Evolutionary conservation across 1,284 basidiomycete genomes (phyloP), one percentile per base, ranked within the genome.

Genomic region (Cutaneotrichosporon cavernicola): DNA sequence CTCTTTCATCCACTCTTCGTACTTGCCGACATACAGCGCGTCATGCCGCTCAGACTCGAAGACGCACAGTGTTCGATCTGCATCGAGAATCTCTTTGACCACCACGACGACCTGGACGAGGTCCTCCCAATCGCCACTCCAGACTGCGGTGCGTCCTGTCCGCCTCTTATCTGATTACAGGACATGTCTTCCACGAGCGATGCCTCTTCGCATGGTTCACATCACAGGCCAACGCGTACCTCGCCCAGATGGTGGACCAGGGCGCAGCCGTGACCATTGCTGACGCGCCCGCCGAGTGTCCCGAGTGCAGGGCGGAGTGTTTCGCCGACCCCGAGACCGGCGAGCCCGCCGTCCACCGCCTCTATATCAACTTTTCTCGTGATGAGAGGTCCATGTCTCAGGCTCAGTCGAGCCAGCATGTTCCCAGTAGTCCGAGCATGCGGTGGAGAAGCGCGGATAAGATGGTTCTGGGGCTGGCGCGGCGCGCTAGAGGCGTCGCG

Each of bases 121-220:
- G 56, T 71, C 4, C 52, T 71, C 2, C 71, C 72, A 1, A 71
- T 75, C 10, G 73, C 71, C 2, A 69, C 77, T 8, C 70, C 73
- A 4, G 73, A 76, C 51, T 79, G 77, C 56, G 77, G 77, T 79
- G 60, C 67, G 76, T 8, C 10, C 49, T 16, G 13, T n/a, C 31
- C 4, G 3, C 49, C 11, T n/a, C 49, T 30, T 5, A 13, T 49
- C 64, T 60, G 10, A 66, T 56, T 13, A 36, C 62, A 79, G 77
- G 77, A 14, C 77, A 79, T 40, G 76, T 77, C n/a, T 73, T 74
- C 60, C 77, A 79, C 64, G 74, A 77, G 49, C 47, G 65, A 34
- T 79, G 77, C 58, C 47, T 79, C 2, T 47, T 65, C 0, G 50
- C 69, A 31, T 76, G 76, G 75, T 76, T 77, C 69, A 32, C 55